Conservation (phyloP, 106 monocot genomes). For the Platanthera zijinensis region DNA sequence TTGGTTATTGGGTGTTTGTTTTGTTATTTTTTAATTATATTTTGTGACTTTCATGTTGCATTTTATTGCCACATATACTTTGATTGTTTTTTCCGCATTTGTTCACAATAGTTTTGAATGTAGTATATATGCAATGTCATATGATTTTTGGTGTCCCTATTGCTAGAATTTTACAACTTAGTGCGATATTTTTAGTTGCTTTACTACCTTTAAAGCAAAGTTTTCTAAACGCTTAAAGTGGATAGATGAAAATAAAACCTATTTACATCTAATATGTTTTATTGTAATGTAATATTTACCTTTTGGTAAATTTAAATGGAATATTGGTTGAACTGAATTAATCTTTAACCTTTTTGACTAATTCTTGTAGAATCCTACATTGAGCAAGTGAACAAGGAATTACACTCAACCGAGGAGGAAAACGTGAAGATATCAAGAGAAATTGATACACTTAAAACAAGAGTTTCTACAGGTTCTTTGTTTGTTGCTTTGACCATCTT, state of each 20-base stretch:
- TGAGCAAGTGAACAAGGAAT: conserved; percentile 25
- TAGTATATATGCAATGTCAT: not conserved
- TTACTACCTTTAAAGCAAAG: not conserved
- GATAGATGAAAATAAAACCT: not conserved
- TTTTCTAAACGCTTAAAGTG: not conserved
- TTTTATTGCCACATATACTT: not conserved
- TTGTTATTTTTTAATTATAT: not conserved
- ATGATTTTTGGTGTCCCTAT: not conserved
- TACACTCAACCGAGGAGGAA: conserved; percentile 16
- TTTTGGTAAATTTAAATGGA: not conserved
- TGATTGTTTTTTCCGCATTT: not conserved
- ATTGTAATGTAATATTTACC: not conserved
- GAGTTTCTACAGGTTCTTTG: conserved; percentile 4
- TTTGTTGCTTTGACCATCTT: not conserved
- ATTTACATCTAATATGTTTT: not conserved
- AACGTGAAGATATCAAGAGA: conserved; percentile 19
- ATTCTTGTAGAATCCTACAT: conserved; percentile 17
- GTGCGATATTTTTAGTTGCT: not conserved
- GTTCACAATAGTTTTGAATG: not conserved
- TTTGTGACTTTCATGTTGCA: not conserved
- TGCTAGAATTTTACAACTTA: not conserved
- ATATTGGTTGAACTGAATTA: not conserved
- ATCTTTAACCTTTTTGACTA: not conserved
- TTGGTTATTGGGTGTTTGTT: not conserved
- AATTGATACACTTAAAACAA: conserved; percentile 8